Conservation (phyloP, 163 green algal species). For the Scenedesmus sp. region DNA sequence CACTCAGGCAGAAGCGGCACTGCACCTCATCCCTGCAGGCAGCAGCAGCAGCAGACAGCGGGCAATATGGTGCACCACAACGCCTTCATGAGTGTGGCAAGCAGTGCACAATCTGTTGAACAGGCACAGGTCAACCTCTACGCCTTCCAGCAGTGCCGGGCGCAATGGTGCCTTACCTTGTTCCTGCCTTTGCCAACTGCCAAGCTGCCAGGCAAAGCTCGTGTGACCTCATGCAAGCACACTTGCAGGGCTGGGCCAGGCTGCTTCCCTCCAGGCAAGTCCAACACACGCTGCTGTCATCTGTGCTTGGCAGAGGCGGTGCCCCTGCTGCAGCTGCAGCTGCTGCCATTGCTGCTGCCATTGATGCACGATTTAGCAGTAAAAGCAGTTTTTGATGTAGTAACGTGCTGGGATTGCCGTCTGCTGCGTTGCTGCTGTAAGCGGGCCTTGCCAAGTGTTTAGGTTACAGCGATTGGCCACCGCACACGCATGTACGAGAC, state of each 20-base stretch:
- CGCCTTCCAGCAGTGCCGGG: too few species aligned
- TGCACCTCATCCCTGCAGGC: slow-evolving; percentile 26
- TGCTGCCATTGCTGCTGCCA: neutral
- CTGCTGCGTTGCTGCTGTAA: neutral
- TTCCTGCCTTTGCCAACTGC: slow-evolving; percentile 22
- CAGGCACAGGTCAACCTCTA: too few species aligned
- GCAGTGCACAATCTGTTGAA: neutral
- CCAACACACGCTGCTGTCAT: slow-evolving; percentile 15
- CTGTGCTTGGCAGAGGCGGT: neutral
- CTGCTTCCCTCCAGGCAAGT: slow-evolving; percentile 12
- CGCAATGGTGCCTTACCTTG: neutral
- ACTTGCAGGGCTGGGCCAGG: neutral
- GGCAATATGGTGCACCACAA: too few species aligned
- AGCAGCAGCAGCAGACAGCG: neutral
- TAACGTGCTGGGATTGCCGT: neutral
- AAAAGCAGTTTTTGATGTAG: neutral
- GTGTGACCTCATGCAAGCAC: neutral
- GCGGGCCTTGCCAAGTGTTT: too few species aligned
- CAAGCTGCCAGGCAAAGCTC: slow-evolving; percentile 9
- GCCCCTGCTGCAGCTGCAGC: neutral
- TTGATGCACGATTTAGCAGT: neutral
- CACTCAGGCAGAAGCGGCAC: slow-evolving; percentile 23
- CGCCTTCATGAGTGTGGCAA: neutral
- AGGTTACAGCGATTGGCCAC: too few species aligned
- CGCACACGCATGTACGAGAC: neutral